Conservation (phyloP, 805 yeast genomes). For the Clavispora fructus region DNA sequence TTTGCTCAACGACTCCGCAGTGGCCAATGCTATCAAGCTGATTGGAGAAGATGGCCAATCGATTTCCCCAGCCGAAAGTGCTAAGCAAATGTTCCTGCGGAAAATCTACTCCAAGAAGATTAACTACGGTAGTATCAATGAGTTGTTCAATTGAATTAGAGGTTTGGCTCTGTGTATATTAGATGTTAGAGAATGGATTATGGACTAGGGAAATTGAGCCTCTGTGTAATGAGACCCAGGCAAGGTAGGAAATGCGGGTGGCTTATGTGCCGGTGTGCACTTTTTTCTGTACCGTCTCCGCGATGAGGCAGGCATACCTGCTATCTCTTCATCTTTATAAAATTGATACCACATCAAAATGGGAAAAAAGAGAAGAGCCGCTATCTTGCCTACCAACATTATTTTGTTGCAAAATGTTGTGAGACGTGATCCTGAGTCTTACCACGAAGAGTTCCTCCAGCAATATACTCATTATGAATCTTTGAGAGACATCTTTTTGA, state of each 20-base stretch:
- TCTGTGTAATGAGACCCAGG: no score
- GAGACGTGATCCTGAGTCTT: constrained; percentile 89
- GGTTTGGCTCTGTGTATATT: constrained; percentile 1
- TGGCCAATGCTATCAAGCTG: constrained; percentile 28
- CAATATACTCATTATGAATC: constrained; percentile 93
- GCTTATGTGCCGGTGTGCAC: background rate
- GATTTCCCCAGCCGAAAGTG: constrained; percentile 70
- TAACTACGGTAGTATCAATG: constrained; percentile 77
- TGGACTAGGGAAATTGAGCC: background rate
- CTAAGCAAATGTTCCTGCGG: constrained; percentile 68
- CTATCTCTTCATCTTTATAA: background rate
- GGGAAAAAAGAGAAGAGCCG: constrained; percentile 89
- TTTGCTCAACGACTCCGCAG: constrained; percentile 24
- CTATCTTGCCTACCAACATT: constrained; percentile 86
- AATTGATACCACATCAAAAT: constrained; percentile 29
- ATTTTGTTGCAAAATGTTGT: constrained; percentile 88
- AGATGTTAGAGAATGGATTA: background rate
- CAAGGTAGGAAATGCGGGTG: background rate
- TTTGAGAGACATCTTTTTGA: constrained; percentile 75
- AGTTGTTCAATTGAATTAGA: constrained; percentile 24
- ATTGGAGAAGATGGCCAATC: constrained; percentile 39
- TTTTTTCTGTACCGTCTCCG: constrained; percentile 3
- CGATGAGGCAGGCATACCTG: constrained; percentile 8
- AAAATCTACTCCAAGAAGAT: constrained; percentile 82
- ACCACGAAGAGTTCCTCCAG: constrained; percentile 87